Conservation (phyloP, 441 rosid genomes). For the California macrophylla region DNA sequence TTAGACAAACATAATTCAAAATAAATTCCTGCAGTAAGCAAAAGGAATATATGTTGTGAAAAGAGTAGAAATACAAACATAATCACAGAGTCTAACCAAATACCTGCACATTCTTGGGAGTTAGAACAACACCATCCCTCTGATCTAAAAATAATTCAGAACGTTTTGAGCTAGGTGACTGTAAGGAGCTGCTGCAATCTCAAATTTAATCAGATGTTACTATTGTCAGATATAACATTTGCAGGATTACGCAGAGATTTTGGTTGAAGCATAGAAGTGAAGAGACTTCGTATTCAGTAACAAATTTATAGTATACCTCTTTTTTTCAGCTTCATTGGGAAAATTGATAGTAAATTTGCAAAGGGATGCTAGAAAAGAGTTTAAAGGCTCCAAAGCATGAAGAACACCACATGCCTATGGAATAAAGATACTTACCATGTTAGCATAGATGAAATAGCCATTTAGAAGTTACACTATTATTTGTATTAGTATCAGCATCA, state of each 20-base stretch:
- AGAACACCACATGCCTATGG: conserved; percentile 97
- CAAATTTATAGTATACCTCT: conserved; percentile 43
- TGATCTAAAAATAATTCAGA: conserved; percentile 59
- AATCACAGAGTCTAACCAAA: conserved; percentile 14
- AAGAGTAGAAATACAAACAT: background rate
- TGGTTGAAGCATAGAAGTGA: background rate
- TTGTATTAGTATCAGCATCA: background rate
- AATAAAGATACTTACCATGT: conserved; percentile 19
- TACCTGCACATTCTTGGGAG: conserved; percentile 98
- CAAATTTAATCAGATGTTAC: conserved; percentile 18
- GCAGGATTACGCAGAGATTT: background rate
- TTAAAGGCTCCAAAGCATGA: conserved; percentile 91
- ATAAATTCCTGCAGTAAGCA: conserved; percentile 7
- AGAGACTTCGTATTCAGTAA: conserved; percentile 9
- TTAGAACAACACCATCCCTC: conserved; percentile 69
- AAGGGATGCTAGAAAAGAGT: conserved; percentile 91
- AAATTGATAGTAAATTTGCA: conserved; percentile 90
- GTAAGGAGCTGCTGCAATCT: conserved; percentile 52
- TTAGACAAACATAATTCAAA: conserved; percentile 18
- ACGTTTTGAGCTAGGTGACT: conserved; percentile 79
- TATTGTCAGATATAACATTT: background rate
- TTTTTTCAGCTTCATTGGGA: conserved; percentile 70
- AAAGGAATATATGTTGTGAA: conserved; percentile 1
- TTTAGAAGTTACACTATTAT: conserved; percentile 8
- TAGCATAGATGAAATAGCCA: conserved; percentile 14